phyloP scores from a whole-genome alignment of 2,329 filamentous ascomycete genomes.

The Cordyceps militaris region DNA sequence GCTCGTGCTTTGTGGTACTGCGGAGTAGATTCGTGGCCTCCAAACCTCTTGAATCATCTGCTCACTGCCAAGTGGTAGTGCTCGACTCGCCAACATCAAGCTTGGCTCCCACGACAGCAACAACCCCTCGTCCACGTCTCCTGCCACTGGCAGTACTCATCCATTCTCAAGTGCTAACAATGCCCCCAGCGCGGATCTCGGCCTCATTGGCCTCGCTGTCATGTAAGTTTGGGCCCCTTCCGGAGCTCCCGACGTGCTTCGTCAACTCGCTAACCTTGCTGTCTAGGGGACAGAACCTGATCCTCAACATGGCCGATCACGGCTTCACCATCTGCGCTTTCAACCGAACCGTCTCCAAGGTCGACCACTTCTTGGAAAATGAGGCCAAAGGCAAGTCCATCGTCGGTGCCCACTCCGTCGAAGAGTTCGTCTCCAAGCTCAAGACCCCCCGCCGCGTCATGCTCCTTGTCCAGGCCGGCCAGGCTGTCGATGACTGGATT shows the following conservation, averaged over 20 bases:
- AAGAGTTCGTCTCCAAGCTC: slow-evolving; percentile 94
- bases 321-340: slow-evolving; percentile 96
- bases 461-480: slow-evolving; percentile 97
- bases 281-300: slow-evolving; percentile 70
- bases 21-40: slow-evolving; percentile 19
- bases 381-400: slow-evolving; percentile 94
- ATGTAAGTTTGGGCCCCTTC: slow-evolving; percentile 49
- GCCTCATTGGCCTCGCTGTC: slow-evolving; percentile 87
- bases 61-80: slow-evolving; percentile 41
- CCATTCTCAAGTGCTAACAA: slow-evolving; percentile 47
- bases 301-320: slow-evolving; percentile 82
- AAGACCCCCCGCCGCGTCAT: slow-evolving; percentile 96
- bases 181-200: slow-evolving; percentile 71
- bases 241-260: slow-evolving; percentile 5
- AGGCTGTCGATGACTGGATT: slow-evolving; percentile 98
- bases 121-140: slow-evolving; percentile 26
- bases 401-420: slow-evolving; percentile 82
- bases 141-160: slow-evolving; percentile 20
- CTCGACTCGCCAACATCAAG: slow-evolving; percentile 67
- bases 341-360: slow-evolving; percentile 98
- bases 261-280: slow-evolving; percentile 13
- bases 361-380: slow-evolving; percentile 87
- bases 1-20: slow-evolving; percentile 1
- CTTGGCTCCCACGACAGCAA: slow-evolving; percentile 53
- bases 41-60: neutral